These are phyloP conservation scores for Alternaria longipes DNA, from an alignment of 2,329 filamentous ascomycete species.

Conservation along the genomic window DNA sequence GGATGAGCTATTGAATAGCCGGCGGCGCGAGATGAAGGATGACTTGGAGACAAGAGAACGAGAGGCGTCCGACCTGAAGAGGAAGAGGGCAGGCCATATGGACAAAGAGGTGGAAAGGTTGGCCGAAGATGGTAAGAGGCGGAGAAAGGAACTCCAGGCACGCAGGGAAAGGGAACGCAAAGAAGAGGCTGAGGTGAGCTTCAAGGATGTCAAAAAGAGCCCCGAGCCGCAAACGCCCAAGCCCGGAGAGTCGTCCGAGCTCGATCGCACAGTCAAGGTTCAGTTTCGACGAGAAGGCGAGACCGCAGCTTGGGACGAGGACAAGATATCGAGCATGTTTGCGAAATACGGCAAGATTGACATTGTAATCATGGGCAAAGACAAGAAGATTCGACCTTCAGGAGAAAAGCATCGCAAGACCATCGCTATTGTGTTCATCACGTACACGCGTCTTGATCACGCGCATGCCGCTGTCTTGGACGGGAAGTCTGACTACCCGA, in stretches of 20 bases:
- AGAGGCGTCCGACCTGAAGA: slow-evolving; percentile 50
- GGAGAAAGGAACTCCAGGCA: slow-evolving; percentile 65
- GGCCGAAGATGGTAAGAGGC: slow-evolving; percentile 62
- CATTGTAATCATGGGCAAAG: slow-evolving; percentile 63
- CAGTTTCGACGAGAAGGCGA: slow-evolving; percentile 62
- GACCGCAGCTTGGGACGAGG: slow-evolving; percentile 57
- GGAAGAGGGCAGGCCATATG: too few species aligned
- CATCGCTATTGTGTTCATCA: slow-evolving; percentile 63
- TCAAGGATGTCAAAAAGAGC: slow-evolving; percentile 46
- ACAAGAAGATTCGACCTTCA: slow-evolving; percentile 62
- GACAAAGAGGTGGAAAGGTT: too few species aligned
- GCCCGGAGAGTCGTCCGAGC: slow-evolving; percentile 56
- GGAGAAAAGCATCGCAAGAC: slow-evolving; percentile 62
- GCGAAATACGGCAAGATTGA: slow-evolving; percentile 66
- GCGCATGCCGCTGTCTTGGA: slow-evolving; percentile 66
- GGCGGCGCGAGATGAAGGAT: slow-evolving; percentile 80
- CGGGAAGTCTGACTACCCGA: slow-evolving; percentile 57
- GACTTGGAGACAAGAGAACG: slow-evolving; percentile 83
- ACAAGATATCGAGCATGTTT: slow-evolving; percentile 59
- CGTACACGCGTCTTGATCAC: slow-evolving; percentile 66
- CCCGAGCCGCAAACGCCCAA: slow-evolving; percentile 28
- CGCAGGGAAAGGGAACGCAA: slow-evolving; percentile 63
- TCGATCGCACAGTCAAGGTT: slow-evolving; percentile 67
- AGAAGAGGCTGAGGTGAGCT: slow-evolving; percentile 55
- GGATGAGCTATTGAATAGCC: slow-evolving; percentile 76